Evolutionary conservation across 306 rosid genomes (phyloP).

Genomic region (Canavalia gladiata): DNA sequence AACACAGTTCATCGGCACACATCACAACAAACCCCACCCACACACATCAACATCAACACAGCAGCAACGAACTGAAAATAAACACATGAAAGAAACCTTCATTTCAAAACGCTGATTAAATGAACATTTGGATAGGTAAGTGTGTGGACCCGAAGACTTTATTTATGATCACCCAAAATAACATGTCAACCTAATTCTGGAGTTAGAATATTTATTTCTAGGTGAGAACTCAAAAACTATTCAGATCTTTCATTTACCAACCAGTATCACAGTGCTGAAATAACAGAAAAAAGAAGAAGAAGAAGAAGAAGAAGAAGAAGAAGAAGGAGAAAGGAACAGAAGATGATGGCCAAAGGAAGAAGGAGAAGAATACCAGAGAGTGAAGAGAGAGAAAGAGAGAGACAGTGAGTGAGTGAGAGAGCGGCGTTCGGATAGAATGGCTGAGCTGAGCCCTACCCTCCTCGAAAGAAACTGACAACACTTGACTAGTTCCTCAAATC

Average conservation of each 20-base stretch:
- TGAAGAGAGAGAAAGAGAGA: background rate
- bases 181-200: slow-evolving; percentile 37
- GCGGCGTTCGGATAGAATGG: slow-evolving; percentile 16
- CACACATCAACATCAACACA: slow-evolving; percentile 44
- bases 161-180: background rate
- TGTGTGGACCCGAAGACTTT: slow-evolving; percentile 25
- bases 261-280: background rate
- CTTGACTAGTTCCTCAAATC: slow-evolving; percentile 46
- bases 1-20: slow-evolving; percentile 8
- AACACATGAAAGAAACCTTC: slow-evolving; percentile 14
- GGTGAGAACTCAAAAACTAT: slow-evolving; percentile 18
- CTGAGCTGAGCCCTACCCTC: slow-evolving; percentile 36
- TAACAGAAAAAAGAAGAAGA: background rate
- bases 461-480: slow-evolving; percentile 14
- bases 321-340: background rate
- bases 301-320: background rate
- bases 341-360: background rate
- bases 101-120: slow-evolving; percentile 10
- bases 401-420: slow-evolving; percentile 12
- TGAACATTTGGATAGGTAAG: background rate
- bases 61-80: slow-evolving; percentile 23
- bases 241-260: slow-evolving; percentile 32
- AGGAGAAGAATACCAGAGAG: slow-evolving; percentile 27
- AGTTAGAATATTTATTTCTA: background rate
- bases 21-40: slow-evolving; percentile 3